Evolutionary conservation across 495 filamentous ascomycete species (phyloP), one percentile per base, ranked within the genome.

Genomic region (Elasticomyces elasticus): DNA sequence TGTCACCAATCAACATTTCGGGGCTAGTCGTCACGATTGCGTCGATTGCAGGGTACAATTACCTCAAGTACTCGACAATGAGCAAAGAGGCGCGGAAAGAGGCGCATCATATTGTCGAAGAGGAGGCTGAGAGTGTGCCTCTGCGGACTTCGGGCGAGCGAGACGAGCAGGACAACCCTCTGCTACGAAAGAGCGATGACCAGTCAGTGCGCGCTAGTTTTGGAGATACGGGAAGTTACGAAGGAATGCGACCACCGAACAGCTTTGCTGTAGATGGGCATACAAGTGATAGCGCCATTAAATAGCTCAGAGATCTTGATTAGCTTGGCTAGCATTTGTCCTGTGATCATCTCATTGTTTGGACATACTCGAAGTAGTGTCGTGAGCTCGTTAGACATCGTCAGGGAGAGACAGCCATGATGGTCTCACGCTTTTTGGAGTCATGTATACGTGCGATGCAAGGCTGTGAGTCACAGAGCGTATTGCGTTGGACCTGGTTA

Each of bases 31-130:
- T 96, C 27, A 99, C 94, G 0, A 87, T 99, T 46, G 68, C 69
- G 25, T 89, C 86, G 42, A 97, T 99, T 49, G 85, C 71, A 0
- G 77, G 82, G 26, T 99, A 99, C 66, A 99, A 99, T 58, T 96
- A 86, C 60, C 84, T 97, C 68, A 97, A 97, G 64, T 85, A 96
- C 53, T 74, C 69, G 24, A 89, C 86, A 69, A 97, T 99, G 94
- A 77, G 86, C 35, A 67, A 73, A 26, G 87, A 53, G 15, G 54
- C 54, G 20, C 17, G 19, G 15, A 43, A 55, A 33, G 54, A 58
- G 35, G 59, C 45, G 42, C 53, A 61, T n/a, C 52, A 52, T 40
- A 27, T 40, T 10, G 5, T 55, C 17, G 31, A 40, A 5, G 41
- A 52, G 1, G 46, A 42, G 11, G 22, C 24, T 15, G 55, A 58